Evolutionary conservation across 1,284 basidiomycete genomes (phyloP).

Genomic region (Fomitopsis betulina): DNA sequence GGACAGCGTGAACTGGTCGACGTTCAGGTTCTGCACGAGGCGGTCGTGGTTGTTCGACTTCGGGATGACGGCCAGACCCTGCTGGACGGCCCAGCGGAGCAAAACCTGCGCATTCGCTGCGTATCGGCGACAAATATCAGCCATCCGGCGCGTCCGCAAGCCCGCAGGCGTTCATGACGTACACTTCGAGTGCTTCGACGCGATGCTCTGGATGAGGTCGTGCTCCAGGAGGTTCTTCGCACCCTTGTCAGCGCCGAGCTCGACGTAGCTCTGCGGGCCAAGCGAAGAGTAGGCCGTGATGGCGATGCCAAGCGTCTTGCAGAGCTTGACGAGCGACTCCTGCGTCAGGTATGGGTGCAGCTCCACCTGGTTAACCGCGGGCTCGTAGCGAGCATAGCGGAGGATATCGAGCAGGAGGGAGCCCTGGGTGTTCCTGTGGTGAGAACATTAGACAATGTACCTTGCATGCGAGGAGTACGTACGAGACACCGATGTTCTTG

Average conservation of each 20-base stretch:
- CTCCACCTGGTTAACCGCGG: constrained; percentile 74
- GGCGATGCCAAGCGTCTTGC: constrained; percentile 57
- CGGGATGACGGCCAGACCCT: constrained; percentile 74
- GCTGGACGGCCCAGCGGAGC: constrained; percentile 77
- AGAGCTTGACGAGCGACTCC: constrained; percentile 54
- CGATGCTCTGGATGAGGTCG: constrained; percentile 41
- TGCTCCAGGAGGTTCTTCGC: constrained; percentile 50
- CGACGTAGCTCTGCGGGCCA: constrained; percentile 64
- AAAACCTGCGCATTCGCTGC: constrained; percentile 59
- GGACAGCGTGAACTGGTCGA: constrained; percentile 53
- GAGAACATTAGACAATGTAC: not conserved
- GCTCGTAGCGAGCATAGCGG: constrained; percentile 67
- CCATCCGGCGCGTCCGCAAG: constrained; percentile 8
- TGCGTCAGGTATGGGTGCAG: constrained; percentile 77
- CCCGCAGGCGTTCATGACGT: constrained; percentile 16
- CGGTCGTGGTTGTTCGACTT: constrained; percentile 59
- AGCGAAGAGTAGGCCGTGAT: constrained; percentile 81
- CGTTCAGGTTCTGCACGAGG: constrained; percentile 57
- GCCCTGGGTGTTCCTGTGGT: constrained; percentile 58
- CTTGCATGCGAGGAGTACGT: constrained; percentile 2
- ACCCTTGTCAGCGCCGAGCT: constrained; percentile 53
- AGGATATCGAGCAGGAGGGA: constrained; percentile 60
- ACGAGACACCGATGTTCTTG: constrained; percentile 75
- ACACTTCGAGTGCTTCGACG: constrained; percentile 54
- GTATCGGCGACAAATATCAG: not conserved